These are phyloP conservation scores for Thoreauomyces humboldtii DNA, from an alignment of 192 early-diverging fungal species.

Conservation along the genomic window DNA sequence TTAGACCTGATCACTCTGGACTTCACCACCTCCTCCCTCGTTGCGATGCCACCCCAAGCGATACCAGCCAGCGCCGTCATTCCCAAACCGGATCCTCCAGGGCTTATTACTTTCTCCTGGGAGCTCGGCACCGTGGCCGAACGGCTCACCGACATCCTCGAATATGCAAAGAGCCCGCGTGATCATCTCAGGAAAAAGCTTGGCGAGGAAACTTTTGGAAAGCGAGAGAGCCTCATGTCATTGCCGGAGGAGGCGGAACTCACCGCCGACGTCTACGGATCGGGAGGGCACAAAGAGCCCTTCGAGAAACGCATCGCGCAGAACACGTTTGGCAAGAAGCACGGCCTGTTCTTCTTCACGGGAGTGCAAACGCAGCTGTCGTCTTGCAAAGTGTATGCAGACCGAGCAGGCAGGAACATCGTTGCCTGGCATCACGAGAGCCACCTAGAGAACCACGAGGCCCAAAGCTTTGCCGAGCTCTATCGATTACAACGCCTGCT, in stretches of 20 bases:
- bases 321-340: background rate
- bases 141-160: background rate
- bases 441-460: background rate
- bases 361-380: background rate
- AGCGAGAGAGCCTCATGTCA: background rate
- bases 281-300: background rate
- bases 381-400: background rate
- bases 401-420: background rate
- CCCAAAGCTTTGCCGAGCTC: background rate
- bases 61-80: too few relatives aligned
- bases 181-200: background rate
- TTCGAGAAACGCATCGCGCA: background rate
- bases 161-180: background rate
- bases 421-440: background rate
- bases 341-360: slow-evolving; percentile 4
- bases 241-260: background rate
- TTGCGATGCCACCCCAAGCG: too few relatives aligned
- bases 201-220: background rate
- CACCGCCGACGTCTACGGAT: background rate
- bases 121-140: background rate
- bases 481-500: background rate
- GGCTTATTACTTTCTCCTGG: too few relatives aligned
- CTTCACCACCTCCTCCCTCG: too few relatives aligned
- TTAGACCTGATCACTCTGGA: too few relatives aligned
- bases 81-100: too few relatives aligned